A percentile compares a stretch with the other conserved stretches of the same genome.
Conservation (phyloP, 805 yeast genomes). For the Candida anglica region DNA sequence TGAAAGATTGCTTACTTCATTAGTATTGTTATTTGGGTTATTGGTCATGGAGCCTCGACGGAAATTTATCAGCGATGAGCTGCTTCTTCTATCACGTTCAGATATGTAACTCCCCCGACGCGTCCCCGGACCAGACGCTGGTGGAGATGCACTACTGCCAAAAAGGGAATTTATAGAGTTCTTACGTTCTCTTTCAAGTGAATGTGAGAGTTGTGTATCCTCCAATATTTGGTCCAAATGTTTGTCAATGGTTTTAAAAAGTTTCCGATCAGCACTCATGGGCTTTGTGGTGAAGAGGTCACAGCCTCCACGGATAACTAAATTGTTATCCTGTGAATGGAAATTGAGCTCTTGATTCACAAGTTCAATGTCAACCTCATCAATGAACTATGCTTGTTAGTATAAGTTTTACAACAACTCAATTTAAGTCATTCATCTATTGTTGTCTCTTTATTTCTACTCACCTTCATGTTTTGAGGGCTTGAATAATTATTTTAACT, state of each 20-base stretch:
- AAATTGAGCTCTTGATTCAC: constrained; percentile 83
- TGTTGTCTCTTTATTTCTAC: no score
- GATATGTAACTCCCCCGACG: constrained; percentile 20
- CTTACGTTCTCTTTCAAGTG: constrained; percentile 35
- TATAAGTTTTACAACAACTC: not conserved
- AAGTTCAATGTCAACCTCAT: constrained; percentile 87
- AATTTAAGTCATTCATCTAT: no score
- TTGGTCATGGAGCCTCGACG: constrained; percentile 9
- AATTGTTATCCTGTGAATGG: constrained; percentile 39
- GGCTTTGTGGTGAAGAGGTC: constrained; percentile 95
- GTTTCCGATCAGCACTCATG: constrained; percentile 82
- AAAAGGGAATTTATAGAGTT: constrained; percentile 31
- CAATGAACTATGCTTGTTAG: constrained; percentile 62
- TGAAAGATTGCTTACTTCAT: constrained; percentile 9
- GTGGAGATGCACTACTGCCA: constrained; percentile 36
- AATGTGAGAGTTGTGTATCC: constrained; percentile 39
- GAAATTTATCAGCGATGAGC: constrained; percentile 20
- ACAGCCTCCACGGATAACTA: constrained; percentile 75
- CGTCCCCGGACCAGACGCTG: constrained; percentile 7
- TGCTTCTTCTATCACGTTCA: constrained; percentile 25
- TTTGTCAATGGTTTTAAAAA: constrained; percentile 82
- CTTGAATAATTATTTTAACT: no score
- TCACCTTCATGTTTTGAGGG: no score
- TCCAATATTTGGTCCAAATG: constrained; percentile 58
- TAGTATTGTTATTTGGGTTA: constrained; percentile 1